A percentile compares a stretch with the other conserved stretches of the same genome.
Conservation (phyloP, 2,329 filamentous ascomycete species). For the Dryadomyces sulphureus region DNA sequence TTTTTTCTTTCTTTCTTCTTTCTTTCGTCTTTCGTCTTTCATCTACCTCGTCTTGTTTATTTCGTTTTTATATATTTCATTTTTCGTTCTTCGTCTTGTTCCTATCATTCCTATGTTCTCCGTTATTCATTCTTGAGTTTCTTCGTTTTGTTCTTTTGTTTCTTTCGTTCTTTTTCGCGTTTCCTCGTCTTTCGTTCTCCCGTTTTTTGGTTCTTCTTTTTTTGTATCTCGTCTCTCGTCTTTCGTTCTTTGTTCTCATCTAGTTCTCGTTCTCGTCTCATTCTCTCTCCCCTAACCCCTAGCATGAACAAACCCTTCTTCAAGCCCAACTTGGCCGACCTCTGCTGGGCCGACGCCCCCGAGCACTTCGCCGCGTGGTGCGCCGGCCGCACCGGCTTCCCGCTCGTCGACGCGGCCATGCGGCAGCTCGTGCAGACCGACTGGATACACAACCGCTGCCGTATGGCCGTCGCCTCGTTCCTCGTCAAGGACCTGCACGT, state of each 20-base stretch:
- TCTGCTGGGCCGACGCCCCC: background rate
- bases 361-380: background rate
- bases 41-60: too few species aligned
- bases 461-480: constrained; percentile 75
- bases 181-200: background rate
- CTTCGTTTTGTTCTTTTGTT: background rate
- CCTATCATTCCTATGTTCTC: too few species aligned
- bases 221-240: background rate
- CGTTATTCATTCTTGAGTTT: too few species aligned
- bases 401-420: constrained; percentile 79
- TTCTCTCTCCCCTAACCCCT: background rate
- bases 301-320: constrained; percentile 1
- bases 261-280: background rate
- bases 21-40: too few species aligned
- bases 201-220: background rate
- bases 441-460: constrained; percentile 75
- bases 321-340: background rate
- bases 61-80: too few species aligned
- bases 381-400: constrained; percentile 17
- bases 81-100: too few species aligned
- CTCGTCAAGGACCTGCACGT: constrained; percentile 65
- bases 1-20: too few species aligned
- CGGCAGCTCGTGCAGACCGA: constrained; percentile 53
- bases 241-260: background rate
- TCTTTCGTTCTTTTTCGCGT: background rate